Evolutionary conservation across 208 protist species (phyloP).

Genomic region (Acanthamoeba culbertsoni): DNA sequence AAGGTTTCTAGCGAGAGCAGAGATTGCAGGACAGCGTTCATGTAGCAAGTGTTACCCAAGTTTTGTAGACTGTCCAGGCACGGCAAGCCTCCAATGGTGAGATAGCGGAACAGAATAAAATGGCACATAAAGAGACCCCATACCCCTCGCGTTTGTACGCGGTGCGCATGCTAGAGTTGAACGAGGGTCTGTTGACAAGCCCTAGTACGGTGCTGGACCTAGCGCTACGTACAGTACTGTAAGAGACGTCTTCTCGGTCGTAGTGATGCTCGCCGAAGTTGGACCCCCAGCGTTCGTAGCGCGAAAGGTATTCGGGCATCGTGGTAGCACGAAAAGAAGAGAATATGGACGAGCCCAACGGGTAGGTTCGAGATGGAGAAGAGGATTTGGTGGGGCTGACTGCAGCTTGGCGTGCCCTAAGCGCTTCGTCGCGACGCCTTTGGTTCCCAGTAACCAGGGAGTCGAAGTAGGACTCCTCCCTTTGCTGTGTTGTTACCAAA

Average conservation of each 20-base stretch:
- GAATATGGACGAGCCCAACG: no score
- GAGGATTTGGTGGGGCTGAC: no score
- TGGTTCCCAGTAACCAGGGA: no score
- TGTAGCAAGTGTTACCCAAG: constrained; percentile 87
- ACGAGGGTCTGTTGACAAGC: neutral
- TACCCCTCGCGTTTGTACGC: neutral
- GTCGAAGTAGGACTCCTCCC: no score
- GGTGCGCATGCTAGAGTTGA: neutral
- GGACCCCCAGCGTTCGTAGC: neutral
- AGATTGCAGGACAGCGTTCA: constrained; percentile 80
- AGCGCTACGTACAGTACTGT: neutral
- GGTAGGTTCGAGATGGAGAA: no score
- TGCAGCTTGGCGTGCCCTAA: no score
- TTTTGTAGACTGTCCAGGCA: constrained; percentile 62
- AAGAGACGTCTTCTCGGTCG: neutral
- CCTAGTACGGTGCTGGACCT: neutral
- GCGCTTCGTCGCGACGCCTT: no score
- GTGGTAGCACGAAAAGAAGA: neutral
- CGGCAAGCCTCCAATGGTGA: neutral
- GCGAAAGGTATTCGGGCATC: neutral
- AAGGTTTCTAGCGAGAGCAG: constrained; percentile 47
- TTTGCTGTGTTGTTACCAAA: no score
- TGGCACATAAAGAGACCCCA: neutral
- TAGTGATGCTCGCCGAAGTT: neutral
- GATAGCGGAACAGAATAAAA: neutral